Base-by-base conservation (phyloP, 2,329 filamentous ascomycete species). In the Penicillium sp. region DNA sequence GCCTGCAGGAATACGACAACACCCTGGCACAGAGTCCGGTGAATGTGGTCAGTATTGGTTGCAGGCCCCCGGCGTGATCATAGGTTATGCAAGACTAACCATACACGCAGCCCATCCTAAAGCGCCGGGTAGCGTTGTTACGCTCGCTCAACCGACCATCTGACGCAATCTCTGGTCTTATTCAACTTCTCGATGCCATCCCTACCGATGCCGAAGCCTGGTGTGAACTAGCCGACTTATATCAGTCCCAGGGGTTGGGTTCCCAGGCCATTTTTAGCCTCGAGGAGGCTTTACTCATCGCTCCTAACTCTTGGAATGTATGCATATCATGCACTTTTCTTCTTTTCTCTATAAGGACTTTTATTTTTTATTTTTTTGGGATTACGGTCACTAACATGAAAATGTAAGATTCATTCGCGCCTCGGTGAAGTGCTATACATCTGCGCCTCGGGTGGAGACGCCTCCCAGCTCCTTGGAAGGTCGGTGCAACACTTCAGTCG, bases 221-320 rank as follows among this genome's bases (percentile, higher is more conserved):
- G 93, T 81, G 88, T 45, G 93, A 98, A 72, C 76, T 97, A 58
- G 82, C 87, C 46, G 88, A 95, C 65, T 72, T 96, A 53, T 97
- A 98, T 69, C 77, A 89, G 28, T 77, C 77, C 19, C 85, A 91
- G 64, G 88, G 85, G 1, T 71, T 91, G 60, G 88, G 86, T 63
- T 73, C 83, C 13, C 91, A 97, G 68, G 87, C 89, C 34, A 82
- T 95, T 44, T 95, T 85, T 68, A 85, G 88, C 53, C 73, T 95
- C 39, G 93, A 98, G 68, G 93, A 98, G 68, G 88, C 95, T 19
- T 70, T 98, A 39, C 75, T 97, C 45, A 76, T 95, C 50, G 80
- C 82, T 46, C 91, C 93, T 4, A 95, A 95, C 72, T 88, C 91
- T 19, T 98, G 93, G 90, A 97, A 95, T 74, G 87, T 93, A 68